Conservation (phyloP, 73 alveolate species). For the Effrenium voratum region DNA sequence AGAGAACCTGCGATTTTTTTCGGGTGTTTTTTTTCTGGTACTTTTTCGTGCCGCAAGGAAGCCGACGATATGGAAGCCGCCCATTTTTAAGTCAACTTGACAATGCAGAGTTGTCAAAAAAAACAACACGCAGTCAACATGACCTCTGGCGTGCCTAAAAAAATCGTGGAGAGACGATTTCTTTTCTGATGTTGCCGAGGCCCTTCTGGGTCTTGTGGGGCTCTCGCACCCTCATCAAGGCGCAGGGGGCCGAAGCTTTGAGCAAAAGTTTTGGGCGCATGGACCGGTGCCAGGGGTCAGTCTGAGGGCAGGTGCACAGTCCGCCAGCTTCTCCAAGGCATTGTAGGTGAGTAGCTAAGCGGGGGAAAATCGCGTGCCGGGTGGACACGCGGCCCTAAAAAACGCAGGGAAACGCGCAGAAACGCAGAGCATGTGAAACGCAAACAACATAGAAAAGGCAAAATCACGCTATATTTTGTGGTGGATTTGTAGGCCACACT, state of each 20-base stretch:
- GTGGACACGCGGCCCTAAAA: not conserved
- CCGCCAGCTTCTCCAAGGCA: not conserved
- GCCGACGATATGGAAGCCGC: too few relatives aligned
- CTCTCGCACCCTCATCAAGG: constrained; percentile 75
- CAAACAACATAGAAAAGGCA: too few relatives aligned
- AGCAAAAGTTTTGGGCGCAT: not conserved
- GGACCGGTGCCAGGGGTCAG: not conserved
- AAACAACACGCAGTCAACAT: too few relatives aligned
- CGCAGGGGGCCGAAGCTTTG: not conserved
- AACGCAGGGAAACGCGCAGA: too few relatives aligned
- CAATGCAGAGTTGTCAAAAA: too few relatives aligned
- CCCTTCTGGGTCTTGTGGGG: constrained; percentile 52
- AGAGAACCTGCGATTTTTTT: not conserved
- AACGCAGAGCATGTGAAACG: too few relatives aligned
- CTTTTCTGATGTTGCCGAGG: not conserved
- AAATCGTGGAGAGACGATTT: too few relatives aligned
- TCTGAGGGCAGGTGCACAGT: not conserved
- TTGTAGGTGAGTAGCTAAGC: not conserved
- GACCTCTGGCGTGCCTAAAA: too few relatives aligned
- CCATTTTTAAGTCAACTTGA: too few relatives aligned
- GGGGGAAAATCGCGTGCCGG: not conserved
- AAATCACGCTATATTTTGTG: too few relatives aligned
- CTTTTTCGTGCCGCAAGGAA: too few relatives aligned
- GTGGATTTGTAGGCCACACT: too few relatives aligned
- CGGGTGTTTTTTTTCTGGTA: not conserved